phyloP scores from a whole-genome alignment of 371 early-diverging fungal species.

The Gilbertella persicaria region DNA sequence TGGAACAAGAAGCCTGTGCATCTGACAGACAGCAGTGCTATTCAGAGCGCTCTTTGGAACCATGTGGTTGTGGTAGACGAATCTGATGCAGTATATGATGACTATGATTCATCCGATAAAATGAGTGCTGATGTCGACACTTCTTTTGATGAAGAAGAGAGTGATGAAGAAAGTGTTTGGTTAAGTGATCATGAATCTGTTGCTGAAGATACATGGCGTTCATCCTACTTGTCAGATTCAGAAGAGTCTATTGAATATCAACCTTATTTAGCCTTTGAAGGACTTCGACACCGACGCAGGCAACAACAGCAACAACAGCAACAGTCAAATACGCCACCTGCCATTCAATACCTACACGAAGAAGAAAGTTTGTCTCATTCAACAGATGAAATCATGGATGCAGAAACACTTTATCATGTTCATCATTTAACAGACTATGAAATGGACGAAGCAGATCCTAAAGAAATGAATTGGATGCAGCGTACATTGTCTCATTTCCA shows the following conservation, averaged over 20 bases:
- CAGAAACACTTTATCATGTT: slow-evolving; percentile 14
- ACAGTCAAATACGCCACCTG: not conserved
- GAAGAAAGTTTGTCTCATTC: slow-evolving; percentile 16
- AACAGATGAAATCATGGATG: slow-evolving; percentile 27
- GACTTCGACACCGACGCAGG: slow-evolving; percentile 27
- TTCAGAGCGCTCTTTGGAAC: slow-evolving; percentile 20
- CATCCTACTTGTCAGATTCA: slow-evolving; percentile 31
- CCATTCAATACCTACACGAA: slow-evolving; percentile 33
- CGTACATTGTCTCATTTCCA: slow-evolving; percentile 48
- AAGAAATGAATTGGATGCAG: slow-evolving; percentile 44
- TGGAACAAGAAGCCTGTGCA: slow-evolving; percentile 35
- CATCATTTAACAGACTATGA: slow-evolving; percentile 12
- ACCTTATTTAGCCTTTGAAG: slow-evolving; percentile 2
- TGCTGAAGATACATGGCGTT: not conserved
- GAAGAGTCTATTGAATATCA: slow-evolving; percentile 15
- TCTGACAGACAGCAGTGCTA: slow-evolving; percentile 17
- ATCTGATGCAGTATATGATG: slow-evolving; percentile 13
- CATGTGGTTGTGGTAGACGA: slow-evolving; percentile 12
- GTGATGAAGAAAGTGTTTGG: slow-evolving; percentile 28
- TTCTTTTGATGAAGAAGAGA: slow-evolving; percentile 27
- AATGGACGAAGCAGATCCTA: slow-evolving; percentile 3
- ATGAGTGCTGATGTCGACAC: slow-evolving; percentile 44
- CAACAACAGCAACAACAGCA: slow-evolving; percentile 12
- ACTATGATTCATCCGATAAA: slow-evolving; percentile 24
- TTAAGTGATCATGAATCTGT: slow-evolving; percentile 16